Conservation (phyloP, 148 eudicot species). For the Rhododendron kiyosumense region DNA sequence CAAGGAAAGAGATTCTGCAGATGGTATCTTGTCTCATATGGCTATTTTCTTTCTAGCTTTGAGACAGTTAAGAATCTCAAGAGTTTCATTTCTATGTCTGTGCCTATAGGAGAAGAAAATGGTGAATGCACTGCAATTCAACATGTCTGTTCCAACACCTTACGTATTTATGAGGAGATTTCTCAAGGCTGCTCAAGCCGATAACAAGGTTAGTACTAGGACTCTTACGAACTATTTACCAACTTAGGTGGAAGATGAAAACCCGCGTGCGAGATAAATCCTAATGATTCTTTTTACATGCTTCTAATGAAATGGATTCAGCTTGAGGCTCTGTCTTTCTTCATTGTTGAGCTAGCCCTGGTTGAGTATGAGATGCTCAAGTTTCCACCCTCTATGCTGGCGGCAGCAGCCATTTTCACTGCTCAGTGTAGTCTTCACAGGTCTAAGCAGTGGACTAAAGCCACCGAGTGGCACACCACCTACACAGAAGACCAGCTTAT, state of each 20-base stretch:
- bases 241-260: neutral
- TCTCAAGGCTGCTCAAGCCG: conserved; percentile 28
- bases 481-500: conserved; percentile 7
- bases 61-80: neutral
- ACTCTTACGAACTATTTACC: neutral
- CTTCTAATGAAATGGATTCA: neutral
- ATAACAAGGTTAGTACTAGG: conserved; percentile 9
- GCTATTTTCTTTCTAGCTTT: neutral
- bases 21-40: conserved; percentile 8
- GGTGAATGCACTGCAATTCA: conserved; percentile 24
- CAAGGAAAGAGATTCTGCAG: conserved; percentile 16
- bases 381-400: conserved; percentile 10
- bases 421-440: conserved; percentile 9
- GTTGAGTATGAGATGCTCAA: conserved; percentile 15
- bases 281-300: neutral
- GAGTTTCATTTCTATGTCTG: neutral
- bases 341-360: conserved; percentile 8
- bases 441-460: conserved; percentile 9
- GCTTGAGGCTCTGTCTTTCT: conserved; percentile 10
- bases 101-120: conserved; percentile 22
- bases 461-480: conserved; percentile 5
- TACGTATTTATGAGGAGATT: conserved; percentile 27
- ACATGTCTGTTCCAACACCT: conserved; percentile 30
- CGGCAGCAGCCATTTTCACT: conserved; percentile 4
- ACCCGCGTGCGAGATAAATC: neutral